Base-by-base conservation (phyloP, 139 green algal species). In the Chlorella sorokiniana region DNA sequence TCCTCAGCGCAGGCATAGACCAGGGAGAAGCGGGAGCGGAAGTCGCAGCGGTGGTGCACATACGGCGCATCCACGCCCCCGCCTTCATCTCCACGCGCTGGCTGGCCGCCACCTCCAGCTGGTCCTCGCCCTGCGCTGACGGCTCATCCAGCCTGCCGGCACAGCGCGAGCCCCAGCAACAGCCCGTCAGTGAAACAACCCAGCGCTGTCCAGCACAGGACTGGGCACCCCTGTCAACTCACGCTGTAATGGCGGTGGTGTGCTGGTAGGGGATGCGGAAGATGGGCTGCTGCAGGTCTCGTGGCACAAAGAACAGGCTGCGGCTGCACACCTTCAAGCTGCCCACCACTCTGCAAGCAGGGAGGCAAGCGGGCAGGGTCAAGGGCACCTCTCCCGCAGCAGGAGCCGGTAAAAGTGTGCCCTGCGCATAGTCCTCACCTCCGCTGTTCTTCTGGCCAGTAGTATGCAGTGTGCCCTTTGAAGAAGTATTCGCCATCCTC, bases 401-500 rank as follows among this genome's bases (percentile, higher is more conserved):
- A 38, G 67, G 31, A 51, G 67, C 33, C 38, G 9, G 18, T 3
- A 23, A 72, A 73, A 27, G 6, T 9, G 18, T 51, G 35, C 2
- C 2, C 63, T 29, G 23, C 20, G 18, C 10, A 35, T 31, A 5
- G 67, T 22, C 4, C 63, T 38, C 27, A 72, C 59, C 64, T 62
- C 37, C 51, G 54, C 10, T 56, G 27, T 2, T 45, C 59, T 48
- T 59, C 61, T 45, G 54, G 22, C 69, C 62, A 83, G 22, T 69
- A 74, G 61, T 92, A 54, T 76, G 80, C 89, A 31, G 71, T 77
- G 76, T 92, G 87, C 59, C 91, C 89, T 42, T 86, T 77, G 72
- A 93, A 93, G 68, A 88, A 92, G 70, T 92, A 93, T 81, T 93
- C 90, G 31, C 78, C 87, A 33, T 93, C 89, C 61, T 91, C 69